Base-by-base conservation (phyloP, 2,329 filamentous ascomycete species). In the Achaetomium macrosporum region DNA sequence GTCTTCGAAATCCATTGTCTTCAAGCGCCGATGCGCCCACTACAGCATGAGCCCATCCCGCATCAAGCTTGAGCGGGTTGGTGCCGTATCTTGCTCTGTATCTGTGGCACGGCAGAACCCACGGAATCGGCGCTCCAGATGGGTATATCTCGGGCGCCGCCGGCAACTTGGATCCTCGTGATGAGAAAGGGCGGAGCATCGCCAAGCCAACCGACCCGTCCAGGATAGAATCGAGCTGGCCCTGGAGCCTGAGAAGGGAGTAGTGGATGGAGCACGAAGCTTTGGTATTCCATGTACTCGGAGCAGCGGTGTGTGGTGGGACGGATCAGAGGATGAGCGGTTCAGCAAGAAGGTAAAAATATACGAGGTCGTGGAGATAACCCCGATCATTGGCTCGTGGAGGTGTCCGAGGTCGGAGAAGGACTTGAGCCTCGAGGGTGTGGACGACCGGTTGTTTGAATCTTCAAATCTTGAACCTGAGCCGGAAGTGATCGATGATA, bases 91-190 rank as follows among this genome's bases (percentile, higher is more conserved):
- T n/a, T n/a, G n/a, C n/a, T n/a, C n/a, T n/a, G n/a, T n/a, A n/a
- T n/a, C n/a, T n/a, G 30, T 63, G 9, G 61, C 35, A 15, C 35
- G 9, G 35, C 35, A 37, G 35, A 37, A 37, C 15, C n/a, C 35
- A 5, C 35, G 35, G 15, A 37, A 37, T 16, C 35, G 35, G 8
- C 15, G 35, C 35, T 37, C 35, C 35, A 37, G 35, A 16, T 37
- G 35, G 15, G 35, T 7, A 37, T 10, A 37, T 15, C 10, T 12
- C 15, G 35, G 8, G 15, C 35, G 35, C 35, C n/a, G 35, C 10
- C 15, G 5, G 35, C 35, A 16, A 37, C 35, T 16, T 37, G 35
- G 35, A n/a, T 10, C 35, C 9, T 37, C 15, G 35, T 37, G 35
- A 15, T 37, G 35, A 37, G 35, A 16, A 37, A 16, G 8, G 35